Evolutionary conservation across 2,329 filamentous ascomycete genomes (phyloP), one percentile per base, ranked within the genome.

Genomic region (Periconia macrospinosa): DNA sequence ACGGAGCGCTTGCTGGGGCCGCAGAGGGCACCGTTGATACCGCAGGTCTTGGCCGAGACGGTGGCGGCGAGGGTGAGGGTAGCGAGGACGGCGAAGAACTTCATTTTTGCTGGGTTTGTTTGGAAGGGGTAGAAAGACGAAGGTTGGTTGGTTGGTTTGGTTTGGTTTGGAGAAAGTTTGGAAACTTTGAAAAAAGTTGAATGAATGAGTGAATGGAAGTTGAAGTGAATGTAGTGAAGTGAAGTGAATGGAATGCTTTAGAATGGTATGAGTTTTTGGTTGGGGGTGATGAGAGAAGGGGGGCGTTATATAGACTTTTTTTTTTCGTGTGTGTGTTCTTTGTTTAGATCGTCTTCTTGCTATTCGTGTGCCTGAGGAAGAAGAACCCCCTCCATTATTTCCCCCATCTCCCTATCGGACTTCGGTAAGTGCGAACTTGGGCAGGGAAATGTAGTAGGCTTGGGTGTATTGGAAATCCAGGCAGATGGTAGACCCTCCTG

Each of bases 21-120:
- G 41, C 50, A 47, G 27, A 45, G 33, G 23, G 45, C 27, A 3
- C 50, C 50, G 50, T 44, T 44, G 19, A 52, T 44, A 37, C 45
- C 50, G 41, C 50, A 52, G 19, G 45, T 45, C 18, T 27, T 35
- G 13, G 49, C 49, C 11, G 33, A 37, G 33, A 37, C 33, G 33
- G 33, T 37, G 33, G 33, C 15, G 33, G 33, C 33, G 15, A 37
- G 5, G 33, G 33, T n/a, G 33, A 37, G 33, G 33, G 15, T 37
- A 10, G 33, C 33, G 33, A 37, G 33, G 33, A 37, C 15, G 33
- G 15, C 33, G 33, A 37, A 37, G 33, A 37, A 37, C 33, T 37
- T 13, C 33, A 37, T 37, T 37, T 37, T 37, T 37, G 33, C 33
- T 37, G 33, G 33, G 11, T n/a, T 37, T 7, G 30, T 33, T 33